phyloP scores from a whole-genome alignment of 768 basidiomycete genomes.

The Clavaria fumosa region DNA sequence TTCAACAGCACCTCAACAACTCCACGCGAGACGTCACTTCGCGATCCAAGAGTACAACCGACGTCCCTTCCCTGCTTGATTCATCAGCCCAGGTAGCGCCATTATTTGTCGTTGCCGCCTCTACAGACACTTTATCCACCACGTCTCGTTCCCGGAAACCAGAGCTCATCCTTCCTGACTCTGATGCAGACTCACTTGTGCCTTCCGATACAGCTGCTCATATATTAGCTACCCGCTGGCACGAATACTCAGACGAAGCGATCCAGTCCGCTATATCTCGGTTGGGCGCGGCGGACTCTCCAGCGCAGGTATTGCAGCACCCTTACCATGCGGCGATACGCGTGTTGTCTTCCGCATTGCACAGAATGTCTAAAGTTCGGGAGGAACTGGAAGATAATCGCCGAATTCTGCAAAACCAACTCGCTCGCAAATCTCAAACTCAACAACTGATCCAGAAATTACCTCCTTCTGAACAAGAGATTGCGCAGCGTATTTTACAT shows the following conservation, averaged over 20 bases:
- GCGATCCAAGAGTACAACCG: too few relatives aligned
- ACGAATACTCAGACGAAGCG: slow-evolving; percentile 60
- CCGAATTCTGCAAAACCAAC: slow-evolving; percentile 38
- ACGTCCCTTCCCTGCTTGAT: too few relatives aligned
- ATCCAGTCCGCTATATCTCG: slow-evolving; percentile 48
- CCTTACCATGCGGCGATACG: slow-evolving; percentile 58
- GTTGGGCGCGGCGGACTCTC: slow-evolving; percentile 29
- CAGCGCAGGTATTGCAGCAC: slow-evolving; percentile 29
- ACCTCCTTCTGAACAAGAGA: slow-evolving; percentile 43
- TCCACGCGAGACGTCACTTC: too few relatives aligned
- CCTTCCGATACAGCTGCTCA: slow-evolving; percentile 24
- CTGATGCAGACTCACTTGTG: slow-evolving; percentile 21
- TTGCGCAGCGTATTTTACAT: slow-evolving; percentile 52
- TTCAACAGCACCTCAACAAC: too few relatives aligned
- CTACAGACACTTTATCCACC: neutral
- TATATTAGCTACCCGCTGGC: slow-evolving; percentile 59
- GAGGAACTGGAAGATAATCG: slow-evolving; percentile 51
- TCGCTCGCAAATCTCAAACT: slow-evolving; percentile 32
- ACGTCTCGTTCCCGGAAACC: slow-evolving; percentile 12
- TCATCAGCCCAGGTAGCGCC: too few relatives aligned
- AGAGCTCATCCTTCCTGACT: slow-evolving; percentile 21
- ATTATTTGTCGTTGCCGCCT: slow-evolving; percentile 7
- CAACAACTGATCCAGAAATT: slow-evolving; percentile 43
- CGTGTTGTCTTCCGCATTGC: slow-evolving; percentile 50
- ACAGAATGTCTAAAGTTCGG: slow-evolving; percentile 38